Evolutionary conservation across 306 rosid species (phyloP), one percentile per base, ranked within the genome.

Genomic region (Boehmeria nivea): DNA sequence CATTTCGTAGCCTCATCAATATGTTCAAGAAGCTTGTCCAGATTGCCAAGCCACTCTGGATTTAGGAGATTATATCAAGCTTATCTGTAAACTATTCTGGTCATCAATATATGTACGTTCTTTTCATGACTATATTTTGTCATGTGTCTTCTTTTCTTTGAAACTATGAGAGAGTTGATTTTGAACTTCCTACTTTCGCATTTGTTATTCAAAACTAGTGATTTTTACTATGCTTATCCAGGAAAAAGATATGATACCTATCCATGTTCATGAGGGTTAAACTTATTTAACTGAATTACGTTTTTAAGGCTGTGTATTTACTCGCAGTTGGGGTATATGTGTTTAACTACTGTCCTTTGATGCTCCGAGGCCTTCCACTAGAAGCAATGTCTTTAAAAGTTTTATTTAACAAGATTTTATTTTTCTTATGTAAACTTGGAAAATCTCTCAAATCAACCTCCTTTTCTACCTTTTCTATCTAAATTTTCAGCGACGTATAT

Each of bases 71-170:
- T 72, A 85, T 47, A n/a, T 93, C 81, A 87, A 93, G 81, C 87
- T 87, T 67, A 93, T 87, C 74, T 93, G 99, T 70, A 91, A 91
- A 87, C 87, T 91, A 67, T 91, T 91, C 72, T 91, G 99, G 99
- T 91, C 99, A 43, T 91, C 96, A n/a, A 85, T 93, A 59, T 93
- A 93, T 77, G 96, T 93, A 81, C 0, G 96, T 54, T n/a, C 27
- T 20, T 57, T 47, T 50, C 47, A 14, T 20, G 17, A 28, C 11
- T 17, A 15, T 0, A 16, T 24, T 26, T 19, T n/a, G n/a, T n/a
- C n/a, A n/a, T 19, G 20, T 21, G 0, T 27, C 15, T 4, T 34
- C 28, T 20, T 54, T 31, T 1, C 23, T 50, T 12, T 16, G 43
- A 17, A 13, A 13, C 42, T 0, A 1, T 23, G 39, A 36, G 56